phyloP scores from a whole-genome alignment of 2,329 filamentous ascomycete genomes.

The Colletotrichum simmondsii region DNA sequence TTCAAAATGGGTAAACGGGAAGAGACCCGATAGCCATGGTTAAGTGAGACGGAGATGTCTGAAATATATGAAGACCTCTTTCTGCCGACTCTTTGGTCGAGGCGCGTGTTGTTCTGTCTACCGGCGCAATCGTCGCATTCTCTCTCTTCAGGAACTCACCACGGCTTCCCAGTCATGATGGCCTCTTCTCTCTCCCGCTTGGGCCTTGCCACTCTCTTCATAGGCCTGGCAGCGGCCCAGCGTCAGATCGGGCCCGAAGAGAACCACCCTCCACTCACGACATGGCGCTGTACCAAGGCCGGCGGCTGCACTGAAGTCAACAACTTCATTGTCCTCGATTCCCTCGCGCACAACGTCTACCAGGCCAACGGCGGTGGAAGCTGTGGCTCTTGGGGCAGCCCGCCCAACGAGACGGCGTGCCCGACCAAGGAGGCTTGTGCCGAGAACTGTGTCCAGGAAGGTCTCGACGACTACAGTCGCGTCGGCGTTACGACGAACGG shows the following conservation, averaged over 20 bases:
- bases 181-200: constrained; percentile 15
- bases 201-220: constrained; percentile 36
- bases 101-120: neutral
- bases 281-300: constrained; percentile 61
- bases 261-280: constrained; percentile 61
- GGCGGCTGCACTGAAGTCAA: constrained; percentile 59
- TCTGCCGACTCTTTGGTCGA: neutral
- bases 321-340: constrained; percentile 62
- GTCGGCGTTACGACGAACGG: constrained; percentile 47
- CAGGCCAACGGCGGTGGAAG: constrained; percentile 46
- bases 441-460: constrained; percentile 65
- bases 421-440: constrained; percentile 61
- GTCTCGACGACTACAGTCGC: constrained; percentile 57
- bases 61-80: constrained; percentile 1
- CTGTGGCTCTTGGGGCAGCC: constrained; percentile 46
- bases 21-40: neutral
- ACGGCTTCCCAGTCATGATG: constrained; percentile 13
- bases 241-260: constrained; percentile 54
- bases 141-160: neutral
- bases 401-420: constrained; percentile 56
- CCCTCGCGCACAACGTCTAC: constrained; percentile 57
- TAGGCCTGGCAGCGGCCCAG: constrained; percentile 47
- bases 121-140: neutral
- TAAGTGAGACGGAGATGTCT: neutral
- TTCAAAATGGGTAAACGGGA: neutral